phyloP scores from a whole-genome alignment of 306 rosid genomes.

The Glycine soja region DNA sequence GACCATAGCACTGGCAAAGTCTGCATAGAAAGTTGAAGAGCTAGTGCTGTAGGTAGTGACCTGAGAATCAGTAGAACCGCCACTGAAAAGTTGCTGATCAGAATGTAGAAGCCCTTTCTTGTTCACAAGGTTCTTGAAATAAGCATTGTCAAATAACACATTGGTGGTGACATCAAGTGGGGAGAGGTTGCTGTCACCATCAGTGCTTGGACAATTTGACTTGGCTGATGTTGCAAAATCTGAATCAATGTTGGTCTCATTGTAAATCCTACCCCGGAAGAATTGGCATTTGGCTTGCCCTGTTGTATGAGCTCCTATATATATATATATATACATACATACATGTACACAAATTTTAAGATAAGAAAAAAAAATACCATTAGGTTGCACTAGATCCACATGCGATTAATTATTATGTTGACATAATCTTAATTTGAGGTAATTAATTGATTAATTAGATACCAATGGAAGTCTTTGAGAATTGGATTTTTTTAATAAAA shows the following conservation, averaged over 20 bases:
- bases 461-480: no score
- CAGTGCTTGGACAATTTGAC: slow-evolving; percentile 60
- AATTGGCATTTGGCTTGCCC: slow-evolving; percentile 73
- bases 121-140: slow-evolving; percentile 58
- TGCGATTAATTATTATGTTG: not conserved
- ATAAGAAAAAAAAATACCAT: not conserved
- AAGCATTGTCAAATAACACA: slow-evolving; percentile 65
- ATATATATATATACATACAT: no score
- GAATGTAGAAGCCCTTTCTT: slow-evolving; percentile 60
- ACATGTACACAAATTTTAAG: no score
- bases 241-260: slow-evolving; percentile 63
- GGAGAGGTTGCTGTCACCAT: slow-evolving; percentile 60
- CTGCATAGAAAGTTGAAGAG: slow-evolving; percentile 52
- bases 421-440: not conserved
- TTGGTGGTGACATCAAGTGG: slow-evolving; percentile 64
- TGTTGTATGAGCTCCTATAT: slow-evolving; percentile 71
- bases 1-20: slow-evolving; percentile 72
- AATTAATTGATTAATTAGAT: no score
- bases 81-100: slow-evolving; percentile 60
- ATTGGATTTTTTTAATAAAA: no score
- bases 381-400: not conserved
- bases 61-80: slow-evolving; percentile 55
- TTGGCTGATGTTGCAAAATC: slow-evolving; percentile 61
- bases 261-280: slow-evolving; percentile 63
- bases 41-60: slow-evolving; percentile 54